phyloP scores from a whole-genome alignment of 805 yeast genomes.

The Kodamaea restingae region DNA sequence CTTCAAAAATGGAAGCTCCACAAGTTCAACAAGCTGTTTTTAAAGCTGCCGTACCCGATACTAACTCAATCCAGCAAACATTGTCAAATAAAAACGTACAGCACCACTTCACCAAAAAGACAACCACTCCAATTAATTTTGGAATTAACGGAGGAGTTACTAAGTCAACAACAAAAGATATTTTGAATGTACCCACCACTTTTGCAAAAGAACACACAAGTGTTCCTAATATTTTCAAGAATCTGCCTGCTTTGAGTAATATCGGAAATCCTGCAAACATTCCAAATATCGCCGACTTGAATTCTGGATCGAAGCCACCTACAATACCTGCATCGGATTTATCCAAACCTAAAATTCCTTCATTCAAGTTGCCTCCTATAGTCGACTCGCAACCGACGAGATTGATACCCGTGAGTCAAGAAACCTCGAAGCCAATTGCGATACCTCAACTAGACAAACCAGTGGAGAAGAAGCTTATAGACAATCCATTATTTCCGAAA shows the following conservation, averaged over 20 bases:
- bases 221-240: too few species aligned
- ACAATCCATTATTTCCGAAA: constrained; percentile 20
- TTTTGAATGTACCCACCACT: background rate
- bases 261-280: too few species aligned
- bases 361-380: too few species aligned
- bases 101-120: background rate
- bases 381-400: too few species aligned
- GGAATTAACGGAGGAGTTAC: background rate
- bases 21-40: background rate
- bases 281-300: too few species aligned
- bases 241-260: too few species aligned
- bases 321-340: too few species aligned
- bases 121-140: background rate
- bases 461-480: constrained; percentile 17
- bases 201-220: too few species aligned
- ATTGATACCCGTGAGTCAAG: background rate
- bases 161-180: background rate
- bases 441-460: background rate
- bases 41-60: background rate
- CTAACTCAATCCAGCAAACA: background rate
- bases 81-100: background rate
- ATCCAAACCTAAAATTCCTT: too few species aligned
- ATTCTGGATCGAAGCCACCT: too few species aligned
- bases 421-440: background rate
- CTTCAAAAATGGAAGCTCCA: background rate